These are phyloP conservation scores for Trichomonascus vanleenenianus DNA, from an alignment of 805 yeast genomes.

Conservation along the genomic window DNA sequence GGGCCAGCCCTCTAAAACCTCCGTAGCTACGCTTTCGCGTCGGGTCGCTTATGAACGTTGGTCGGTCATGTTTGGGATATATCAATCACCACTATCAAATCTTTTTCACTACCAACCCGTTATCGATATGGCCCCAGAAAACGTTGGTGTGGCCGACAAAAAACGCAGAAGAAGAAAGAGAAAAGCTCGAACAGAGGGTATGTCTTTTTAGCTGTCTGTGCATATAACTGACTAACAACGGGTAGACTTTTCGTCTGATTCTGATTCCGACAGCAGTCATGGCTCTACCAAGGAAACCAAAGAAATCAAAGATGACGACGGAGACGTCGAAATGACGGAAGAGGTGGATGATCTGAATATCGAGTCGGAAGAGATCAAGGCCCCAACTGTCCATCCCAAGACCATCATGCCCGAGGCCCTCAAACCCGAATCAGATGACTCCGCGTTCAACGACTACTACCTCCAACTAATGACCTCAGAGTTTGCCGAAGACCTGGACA, in stretches of 20 bases:
- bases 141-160: neutral
- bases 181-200: conserved; percentile 23
- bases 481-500: conserved; percentile 37
- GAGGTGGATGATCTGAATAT: conserved; percentile 10
- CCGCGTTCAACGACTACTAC: conserved; percentile 31
- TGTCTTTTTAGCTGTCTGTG: neutral
- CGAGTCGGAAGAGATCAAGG: conserved; percentile 3
- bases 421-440: neutral
- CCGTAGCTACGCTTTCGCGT: no score
- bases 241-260: conserved; percentile 18
- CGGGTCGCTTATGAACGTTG: no score
- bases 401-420: conserved; percentile 7
- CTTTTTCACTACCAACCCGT: neutral
- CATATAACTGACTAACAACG: neutral
- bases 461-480: conserved; percentile 38
- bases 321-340: conserved; percentile 1
- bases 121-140: neutral
- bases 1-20: no score
- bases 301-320: neutral
- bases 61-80: no score
- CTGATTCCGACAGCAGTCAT: conserved; percentile 10
- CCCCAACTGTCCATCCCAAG: conserved; percentile 1
- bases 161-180: conserved; percentile 19
- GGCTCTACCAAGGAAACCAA: neutral
- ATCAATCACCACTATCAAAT: neutral